Base-by-base conservation (phyloP, 768 basidiomycete species). In the Pleurotus salmoneostramineus region DNA sequence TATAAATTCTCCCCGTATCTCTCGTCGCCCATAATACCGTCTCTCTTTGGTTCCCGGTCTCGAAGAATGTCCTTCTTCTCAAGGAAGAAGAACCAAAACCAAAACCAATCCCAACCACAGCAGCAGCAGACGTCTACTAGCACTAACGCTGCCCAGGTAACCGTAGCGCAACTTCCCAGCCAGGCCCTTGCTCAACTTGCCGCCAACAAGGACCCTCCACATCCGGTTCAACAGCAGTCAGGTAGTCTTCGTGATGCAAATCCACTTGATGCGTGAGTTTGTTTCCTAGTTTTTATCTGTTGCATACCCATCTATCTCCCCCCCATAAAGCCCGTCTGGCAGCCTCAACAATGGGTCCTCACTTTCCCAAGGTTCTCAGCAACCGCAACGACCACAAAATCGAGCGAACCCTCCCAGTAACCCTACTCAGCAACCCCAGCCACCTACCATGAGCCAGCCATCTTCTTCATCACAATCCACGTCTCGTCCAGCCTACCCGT, bases 41-140 rank as follows among this genome's bases (percentile, higher is more conserved):
- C 82, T 69, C 71, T 88, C 72, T 73, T 87, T 70, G 76, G 77
- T 63, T 68, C 70, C 69, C 80, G 82, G 73, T 67, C 83, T 62
- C 76, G 85, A 72, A 87, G 87, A 84, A 93, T 93, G 91, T 91
- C 90, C 81, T 93, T 92, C 89, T 93, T 93, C 83, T 88, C 84
- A 45, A 83, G 89, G 82, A 91, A 86, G 87, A 92, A 90, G 83
- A 82, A 85, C 62, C 79, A 63, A 72, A 74, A 8, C 48, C 55
- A 56, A 63, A 74, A 31, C 62, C 80, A 33, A 27, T 27, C 21
- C 21, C 21, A 27, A 27, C 21, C 21, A 27, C 21, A 27, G 21
- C 21, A 27, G 21, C 21, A 27, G 21, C 21, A 27, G 21, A 27
- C 21, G 21, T 3, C 21, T 27, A 3, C 21, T 27, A 27, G 21